phyloP scores from a whole-genome alignment of 1,284 basidiomycete genomes.

The Fistulina hepatica region DNA sequence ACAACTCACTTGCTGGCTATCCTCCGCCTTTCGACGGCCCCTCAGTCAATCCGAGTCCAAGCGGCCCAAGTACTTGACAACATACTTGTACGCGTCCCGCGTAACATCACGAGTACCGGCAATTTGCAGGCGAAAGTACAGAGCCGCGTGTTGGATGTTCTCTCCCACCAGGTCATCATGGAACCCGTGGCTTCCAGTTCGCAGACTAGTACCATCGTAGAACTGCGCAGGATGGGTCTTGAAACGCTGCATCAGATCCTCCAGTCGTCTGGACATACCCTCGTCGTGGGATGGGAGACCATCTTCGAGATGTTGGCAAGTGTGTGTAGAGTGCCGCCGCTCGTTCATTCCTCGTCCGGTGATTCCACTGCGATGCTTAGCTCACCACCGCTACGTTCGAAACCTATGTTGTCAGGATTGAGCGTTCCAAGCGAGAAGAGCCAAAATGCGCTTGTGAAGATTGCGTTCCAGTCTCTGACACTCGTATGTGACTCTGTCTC shows the following conservation, averaged over 20 bases:
- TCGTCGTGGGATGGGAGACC: slow-evolving; percentile 85
- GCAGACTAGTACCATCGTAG: slow-evolving; percentile 46
- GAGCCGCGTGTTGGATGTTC: slow-evolving; percentile 69
- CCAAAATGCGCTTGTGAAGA: slow-evolving; percentile 63
- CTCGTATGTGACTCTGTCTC: slow-evolving; percentile 90
- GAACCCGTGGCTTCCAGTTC: slow-evolving; percentile 29
- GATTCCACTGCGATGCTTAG: slow-evolving; percentile 32
- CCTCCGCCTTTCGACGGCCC: slow-evolving; percentile 54
- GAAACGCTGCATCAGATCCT: slow-evolving; percentile 85
- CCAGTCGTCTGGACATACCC: slow-evolving; percentile 83
- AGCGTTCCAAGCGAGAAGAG: slow-evolving; percentile 52
- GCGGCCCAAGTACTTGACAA: slow-evolving; percentile 81
- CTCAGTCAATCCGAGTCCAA: slow-evolving; percentile 76
- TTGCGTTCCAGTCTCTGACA: slow-evolving; percentile 89
- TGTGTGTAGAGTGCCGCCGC: slow-evolving; percentile 52
- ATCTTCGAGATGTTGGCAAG: slow-evolving; percentile 87
- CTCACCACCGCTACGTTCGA: slow-evolving; percentile 29
- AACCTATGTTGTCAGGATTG: slow-evolving; percentile 40
- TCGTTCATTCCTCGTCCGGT: slow-evolving; percentile 28
- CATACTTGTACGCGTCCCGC: slow-evolving; percentile 61
- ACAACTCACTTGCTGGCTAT: slow-evolving; percentile 72
- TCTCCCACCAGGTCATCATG: slow-evolving; percentile 70
- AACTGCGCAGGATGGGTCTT: slow-evolving; percentile 78
- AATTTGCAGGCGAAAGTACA: slow-evolving; percentile 66
- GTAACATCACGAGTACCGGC: slow-evolving; percentile 50